A percentile compares a stretch with the other conserved stretches of the same genome.
Evolutionary conservation across 345 rosid species (phyloP).

Genomic region (Acer campestre): DNA sequence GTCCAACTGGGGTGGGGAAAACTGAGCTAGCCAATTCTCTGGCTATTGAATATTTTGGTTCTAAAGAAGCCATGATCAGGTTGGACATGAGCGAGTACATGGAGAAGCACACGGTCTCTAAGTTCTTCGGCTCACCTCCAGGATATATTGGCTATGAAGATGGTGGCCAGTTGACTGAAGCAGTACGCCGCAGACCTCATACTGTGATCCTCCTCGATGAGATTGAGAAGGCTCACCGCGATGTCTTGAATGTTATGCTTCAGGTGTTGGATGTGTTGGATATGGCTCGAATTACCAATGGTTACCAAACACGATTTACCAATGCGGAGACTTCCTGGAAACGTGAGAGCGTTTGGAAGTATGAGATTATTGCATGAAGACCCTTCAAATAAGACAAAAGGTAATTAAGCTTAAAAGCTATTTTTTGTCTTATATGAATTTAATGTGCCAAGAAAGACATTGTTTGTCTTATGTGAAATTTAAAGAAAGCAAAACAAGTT

Average conservation of each 20-base stretch:
- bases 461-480: too few species aligned
- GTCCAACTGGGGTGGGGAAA: conserved; percentile 71
- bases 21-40: conserved; percentile 65
- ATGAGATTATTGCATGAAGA: too few species aligned
- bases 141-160: conserved; percentile 60
- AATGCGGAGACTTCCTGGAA: too few species aligned
- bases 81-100: conserved; percentile 74
- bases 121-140: conserved; percentile 65
- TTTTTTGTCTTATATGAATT: too few species aligned
- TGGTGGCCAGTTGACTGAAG: conserved; percentile 72
- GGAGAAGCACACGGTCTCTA: conserved; percentile 68
- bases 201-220: conserved; percentile 61
- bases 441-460: too few species aligned
- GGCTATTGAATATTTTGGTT: conserved; percentile 59
- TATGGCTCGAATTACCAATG: too few species aligned
- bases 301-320: too few species aligned
- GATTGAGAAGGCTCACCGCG: conserved; percentile 68
- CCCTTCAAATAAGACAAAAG: too few species aligned
- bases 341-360: too few species aligned
- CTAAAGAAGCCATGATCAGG: conserved; percentile 64
- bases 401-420: too few species aligned
- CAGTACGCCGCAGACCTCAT: conserved; percentile 56
- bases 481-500: too few species aligned
- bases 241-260: conserved; percentile 66
- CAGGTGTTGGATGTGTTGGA: conserved; percentile 65